A percentile compares a stretch with the other conserved stretches of the same genome.
These are phyloP conservation scores for Coccinonectria pachysandricola DNA, from an alignment of 2,329 filamentous ascomycete species.

Conservation along the genomic window DNA sequence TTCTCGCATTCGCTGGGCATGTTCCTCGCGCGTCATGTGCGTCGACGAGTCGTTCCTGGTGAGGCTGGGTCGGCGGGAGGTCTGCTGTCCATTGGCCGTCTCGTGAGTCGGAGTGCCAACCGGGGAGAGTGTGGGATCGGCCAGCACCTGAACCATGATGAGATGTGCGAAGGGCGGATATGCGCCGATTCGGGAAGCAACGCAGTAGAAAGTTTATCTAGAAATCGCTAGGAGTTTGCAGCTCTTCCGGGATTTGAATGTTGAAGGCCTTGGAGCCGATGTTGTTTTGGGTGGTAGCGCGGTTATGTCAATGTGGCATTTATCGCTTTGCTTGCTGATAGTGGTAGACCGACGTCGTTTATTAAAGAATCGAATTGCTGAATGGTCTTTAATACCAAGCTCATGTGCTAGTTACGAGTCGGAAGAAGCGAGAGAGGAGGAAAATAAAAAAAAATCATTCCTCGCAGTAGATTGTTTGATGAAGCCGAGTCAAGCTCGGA, in stretches of 20 bases:
- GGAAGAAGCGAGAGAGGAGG: slow-evolving; percentile 8
- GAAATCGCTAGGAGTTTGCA: too few species aligned
- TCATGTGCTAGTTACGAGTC: slow-evolving; percentile 15
- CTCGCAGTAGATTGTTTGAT: too few species aligned
- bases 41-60: slow-evolving; percentile 13
- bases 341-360: slow-evolving; percentile 10
- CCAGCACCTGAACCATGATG: slow-evolving; percentile 25
- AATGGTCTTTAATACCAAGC: slow-evolving; percentile 17
- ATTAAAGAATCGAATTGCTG: slow-evolving; percentile 7
- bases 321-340: too few species aligned
- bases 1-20: slow-evolving; percentile 28
- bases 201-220: too few species aligned
- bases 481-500: slow-evolving; percentile 1
- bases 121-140: slow-evolving; percentile 19
- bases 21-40: slow-evolving; percentile 31
- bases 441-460: slow-evolving; percentile 7
- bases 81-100: slow-evolving; percentile 10
- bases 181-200: too few species aligned
- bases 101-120: slow-evolving; percentile 15
- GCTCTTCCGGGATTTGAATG: too few species aligned
- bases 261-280: too few species aligned
- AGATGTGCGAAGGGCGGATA: slow-evolving; percentile 1
- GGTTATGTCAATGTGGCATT: too few species aligned
- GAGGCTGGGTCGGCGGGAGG: slow-evolving; percentile 14
- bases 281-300: slow-evolving; percentile 5